phyloP scores from a whole-genome alignment of 2,329 filamentous ascomycete species.

The Neocucurbitaria cava region DNA sequence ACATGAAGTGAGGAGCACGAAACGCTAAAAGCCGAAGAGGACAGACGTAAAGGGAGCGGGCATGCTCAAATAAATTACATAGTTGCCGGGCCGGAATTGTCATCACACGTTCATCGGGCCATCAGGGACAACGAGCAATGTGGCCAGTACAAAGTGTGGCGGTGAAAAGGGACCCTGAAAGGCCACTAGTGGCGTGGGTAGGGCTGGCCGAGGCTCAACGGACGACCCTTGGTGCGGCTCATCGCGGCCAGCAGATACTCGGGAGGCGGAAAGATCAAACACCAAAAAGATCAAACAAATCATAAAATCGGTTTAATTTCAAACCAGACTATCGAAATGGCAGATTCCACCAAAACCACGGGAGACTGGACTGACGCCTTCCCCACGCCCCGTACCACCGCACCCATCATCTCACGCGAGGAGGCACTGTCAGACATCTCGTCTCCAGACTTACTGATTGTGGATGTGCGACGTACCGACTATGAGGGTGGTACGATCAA shows the following conservation, averaged over 20 bases:
- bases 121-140: slow-evolving; percentile 36
- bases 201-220: slow-evolving; percentile 28
- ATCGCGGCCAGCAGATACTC: neutral
- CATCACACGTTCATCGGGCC: slow-evolving; percentile 45
- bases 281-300: neutral
- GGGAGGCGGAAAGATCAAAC: neutral
- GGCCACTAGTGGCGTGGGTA: slow-evolving; percentile 16
- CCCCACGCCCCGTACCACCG: slow-evolving; percentile 48
- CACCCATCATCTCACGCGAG: slow-evolving; percentile 48
- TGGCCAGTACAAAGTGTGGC: slow-evolving; percentile 40
- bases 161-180: slow-evolving; percentile 25
- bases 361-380: slow-evolving; percentile 52
- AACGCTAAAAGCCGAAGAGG: slow-evolving; percentile 14
- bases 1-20: slow-evolving; percentile 20
- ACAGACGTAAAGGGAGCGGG: slow-evolving; percentile 21
- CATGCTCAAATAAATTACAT: slow-evolving; percentile 27
- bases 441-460: slow-evolving; percentile 50
- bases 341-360: slow-evolving; percentile 22
- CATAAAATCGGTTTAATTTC: neutral
- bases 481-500: slow-evolving; percentile 55
- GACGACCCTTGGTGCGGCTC: slow-evolving; percentile 13
- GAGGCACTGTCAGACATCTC: slow-evolving; percentile 44
- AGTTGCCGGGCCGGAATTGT: slow-evolving; percentile 22
- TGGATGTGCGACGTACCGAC: slow-evolving; percentile 57
- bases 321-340: slow-evolving; percentile 16